Evolutionary conservation across 2,329 filamentous ascomycete genomes (phyloP), one percentile per base, ranked within the genome.

Genomic region (Neoascochyta sp.): DNA sequence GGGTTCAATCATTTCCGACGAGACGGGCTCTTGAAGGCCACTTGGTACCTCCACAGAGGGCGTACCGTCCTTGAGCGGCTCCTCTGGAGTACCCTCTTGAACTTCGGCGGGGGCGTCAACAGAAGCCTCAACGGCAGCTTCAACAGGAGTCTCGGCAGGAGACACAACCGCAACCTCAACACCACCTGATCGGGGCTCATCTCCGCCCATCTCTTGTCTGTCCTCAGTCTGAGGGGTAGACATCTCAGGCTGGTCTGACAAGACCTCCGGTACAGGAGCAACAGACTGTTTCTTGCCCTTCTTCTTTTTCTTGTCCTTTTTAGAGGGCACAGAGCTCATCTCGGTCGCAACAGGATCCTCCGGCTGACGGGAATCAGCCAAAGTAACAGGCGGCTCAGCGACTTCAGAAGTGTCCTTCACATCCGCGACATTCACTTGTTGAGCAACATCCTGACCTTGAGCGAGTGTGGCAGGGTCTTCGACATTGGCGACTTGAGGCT

Each of bases 301-400:
- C 36, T 52, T 54, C 28, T 50, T 55, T 31, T 54, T 54, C 27
- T 49, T 49, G 29, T 41, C 36, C 21, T 42, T 45, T 27, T 41
- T 47, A 7, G 36, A 31, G 3, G 26, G 29, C 4, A 33, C 23
- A 7, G 29, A n/a, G 4, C 17, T 13, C n/a, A 27, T 18, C 10
- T 27, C 29, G 12, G 12, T 9, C 5, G 17, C 8, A n/a, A n/a
- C n/a, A n/a, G n/a, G n/a, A n/a, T n/a, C n/a, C 12, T 30, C 29
- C 5, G 21, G 4, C n/a, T 27, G 22, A n/a, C 21, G 15, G 10
- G 15, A 4, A n/a, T 26, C 22, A 2, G 29, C 22, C 5, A 21
- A 17, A 16, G n/a, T 18, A 10, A 26, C 14, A 9, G n/a, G n/a
- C n/a, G n/a, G n/a, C n/a, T n/a, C n/a, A n/a, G 13, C 4, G 5